These are phyloP conservation scores for Lactifluus volemus DNA, from an alignment of 768 basidiomycete species.

Conservation along the genomic window DNA sequence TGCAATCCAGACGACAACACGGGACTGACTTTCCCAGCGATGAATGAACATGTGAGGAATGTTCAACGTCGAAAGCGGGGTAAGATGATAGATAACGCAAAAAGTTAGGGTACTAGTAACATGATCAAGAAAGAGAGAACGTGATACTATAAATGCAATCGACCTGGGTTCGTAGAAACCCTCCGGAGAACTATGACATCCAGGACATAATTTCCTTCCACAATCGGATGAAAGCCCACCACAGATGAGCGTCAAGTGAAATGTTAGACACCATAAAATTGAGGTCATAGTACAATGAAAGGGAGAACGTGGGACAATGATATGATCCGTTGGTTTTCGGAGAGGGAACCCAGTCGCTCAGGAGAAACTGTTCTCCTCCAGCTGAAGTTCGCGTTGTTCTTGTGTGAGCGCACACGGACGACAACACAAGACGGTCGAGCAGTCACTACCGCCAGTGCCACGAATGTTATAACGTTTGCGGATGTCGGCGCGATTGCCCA, in stretches of 20 bases:
- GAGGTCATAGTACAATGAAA: not conserved
- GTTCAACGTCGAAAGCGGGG: too few relatives aligned
- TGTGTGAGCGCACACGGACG: slow-evolving; percentile 41
- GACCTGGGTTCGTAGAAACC: too few relatives aligned
- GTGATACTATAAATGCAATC: too few relatives aligned
- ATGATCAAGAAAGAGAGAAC: too few relatives aligned
- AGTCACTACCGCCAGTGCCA: slow-evolving; percentile 37
- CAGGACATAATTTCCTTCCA: not conserved
- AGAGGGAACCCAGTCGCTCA: not conserved
- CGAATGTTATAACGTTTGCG: slow-evolving; percentile 40
- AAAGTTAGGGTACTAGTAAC: too few relatives aligned
- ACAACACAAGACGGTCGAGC: slow-evolving; percentile 34
- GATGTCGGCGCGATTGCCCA: slow-evolving; percentile 31
- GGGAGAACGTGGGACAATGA: not conserved
- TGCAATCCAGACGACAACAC: not conserved
- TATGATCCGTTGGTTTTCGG: not conserved
- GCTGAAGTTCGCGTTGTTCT: slow-evolving; percentile 38
- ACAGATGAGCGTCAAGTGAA: not conserved
- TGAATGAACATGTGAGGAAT: too few relatives aligned
- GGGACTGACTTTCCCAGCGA: too few relatives aligned
- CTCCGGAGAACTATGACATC: too few relatives aligned
- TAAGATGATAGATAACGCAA: too few relatives aligned
- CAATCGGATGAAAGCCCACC: not conserved
- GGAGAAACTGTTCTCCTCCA: slow-evolving; percentile 35
- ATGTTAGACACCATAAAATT: not conserved